Evolutionary conservation across 139 green algal species (phyloP).

Genomic region (Chlamydomonas asymmetrica): DNA sequence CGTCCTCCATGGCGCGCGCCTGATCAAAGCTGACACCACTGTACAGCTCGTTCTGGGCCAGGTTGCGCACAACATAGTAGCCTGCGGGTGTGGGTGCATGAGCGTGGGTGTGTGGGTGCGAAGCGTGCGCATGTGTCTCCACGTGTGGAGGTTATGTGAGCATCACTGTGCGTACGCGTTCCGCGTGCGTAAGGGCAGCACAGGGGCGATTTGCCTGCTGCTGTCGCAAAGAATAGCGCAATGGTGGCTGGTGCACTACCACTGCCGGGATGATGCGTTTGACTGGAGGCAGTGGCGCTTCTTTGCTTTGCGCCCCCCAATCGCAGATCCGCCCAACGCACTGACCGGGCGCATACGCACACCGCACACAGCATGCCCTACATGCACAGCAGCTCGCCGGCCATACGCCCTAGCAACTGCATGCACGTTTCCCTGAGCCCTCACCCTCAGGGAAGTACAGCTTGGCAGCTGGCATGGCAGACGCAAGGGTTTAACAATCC

Average conservation of each 20-base stretch:
- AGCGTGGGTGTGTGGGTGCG: background rate
- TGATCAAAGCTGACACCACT: background rate
- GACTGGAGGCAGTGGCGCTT: background rate
- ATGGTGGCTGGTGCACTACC: background rate
- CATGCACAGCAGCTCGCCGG: too few relatives aligned
- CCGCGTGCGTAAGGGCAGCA: too few relatives aligned
- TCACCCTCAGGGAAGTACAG: too few relatives aligned
- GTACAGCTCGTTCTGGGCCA: slow-evolving; percentile 16
- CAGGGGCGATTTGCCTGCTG: too few relatives aligned
- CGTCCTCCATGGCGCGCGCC: background rate
- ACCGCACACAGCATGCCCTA: too few relatives aligned
- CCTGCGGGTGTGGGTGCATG: background rate
- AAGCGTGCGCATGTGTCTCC: background rate
- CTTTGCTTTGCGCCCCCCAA: slow-evolving; percentile 6
- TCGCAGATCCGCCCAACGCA: too few relatives aligned
- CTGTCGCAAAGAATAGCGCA: too few relatives aligned
- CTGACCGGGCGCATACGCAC: too few relatives aligned
- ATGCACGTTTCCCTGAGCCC: too few relatives aligned
- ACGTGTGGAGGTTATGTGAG: background rate
- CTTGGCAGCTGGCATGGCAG: too few relatives aligned
- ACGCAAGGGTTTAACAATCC: too few relatives aligned
- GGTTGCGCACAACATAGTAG: slow-evolving; percentile 23
- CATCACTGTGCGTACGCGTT: background rate
- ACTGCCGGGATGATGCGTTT: background rate
- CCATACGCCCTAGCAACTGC: too few relatives aligned